Conservation (phyloP, 768 basidiomycete species). For the Daedalea quercina region DNA sequence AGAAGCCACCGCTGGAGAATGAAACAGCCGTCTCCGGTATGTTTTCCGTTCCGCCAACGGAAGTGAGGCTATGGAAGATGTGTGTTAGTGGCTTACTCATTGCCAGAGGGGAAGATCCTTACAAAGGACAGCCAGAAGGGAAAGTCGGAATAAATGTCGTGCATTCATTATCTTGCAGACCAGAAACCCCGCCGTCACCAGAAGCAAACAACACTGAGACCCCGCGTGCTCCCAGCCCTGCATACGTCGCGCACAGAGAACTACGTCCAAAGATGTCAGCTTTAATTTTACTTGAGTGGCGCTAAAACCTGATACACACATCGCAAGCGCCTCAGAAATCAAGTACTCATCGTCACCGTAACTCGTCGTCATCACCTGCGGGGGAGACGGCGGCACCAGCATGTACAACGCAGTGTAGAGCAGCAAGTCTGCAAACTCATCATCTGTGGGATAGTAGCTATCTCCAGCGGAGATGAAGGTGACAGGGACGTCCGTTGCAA, state of each 20-base stretch:
- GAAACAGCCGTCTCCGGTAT: slow-evolving; percentile 44
- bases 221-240: slow-evolving; percentile 28
- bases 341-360: slow-evolving; percentile 24
- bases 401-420: slow-evolving; percentile 31
- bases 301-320: neutral
- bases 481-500: slow-evolving; percentile 12
- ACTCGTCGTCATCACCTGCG: slow-evolving; percentile 25
- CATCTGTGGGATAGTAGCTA: slow-evolving; percentile 35
- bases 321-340: slow-evolving; percentile 29
- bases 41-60: slow-evolving; percentile 55
- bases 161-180: slow-evolving; percentile 53
- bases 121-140: slow-evolving; percentile 40
- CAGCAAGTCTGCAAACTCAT: slow-evolving; percentile 44
- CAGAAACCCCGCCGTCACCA: slow-evolving; percentile 43
- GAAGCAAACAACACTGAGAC: slow-evolving; percentile 28
- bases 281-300: slow-evolving; percentile 18
- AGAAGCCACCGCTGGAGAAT: slow-evolving; percentile 72
- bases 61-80: slow-evolving; percentile 33
- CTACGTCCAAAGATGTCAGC: slow-evolving; percentile 22
- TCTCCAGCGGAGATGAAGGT: slow-evolving; percentile 8
- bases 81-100: neutral
- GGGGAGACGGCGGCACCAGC: slow-evolving; percentile 13
- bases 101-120: slow-evolving; percentile 7
- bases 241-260: slow-evolving; percentile 25
- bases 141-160: slow-evolving; percentile 47